Evolutionary conservation across 805 yeast species (phyloP).

Genomic region (Zygosaccharomyces rouxii): DNA sequence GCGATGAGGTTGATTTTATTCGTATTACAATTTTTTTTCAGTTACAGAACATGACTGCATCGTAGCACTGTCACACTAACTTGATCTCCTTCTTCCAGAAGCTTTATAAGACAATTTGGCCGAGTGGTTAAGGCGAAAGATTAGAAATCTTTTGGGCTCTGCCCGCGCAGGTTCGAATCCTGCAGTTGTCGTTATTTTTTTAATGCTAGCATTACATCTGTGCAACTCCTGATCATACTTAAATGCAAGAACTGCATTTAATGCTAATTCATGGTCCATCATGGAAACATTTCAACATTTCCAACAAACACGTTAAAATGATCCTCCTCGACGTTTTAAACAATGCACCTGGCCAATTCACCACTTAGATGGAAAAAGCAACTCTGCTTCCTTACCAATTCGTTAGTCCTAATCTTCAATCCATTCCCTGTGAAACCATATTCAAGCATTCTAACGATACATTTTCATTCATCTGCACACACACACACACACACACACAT

Average conservation of each 20-base stretch:
- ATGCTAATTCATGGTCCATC: slow-evolving; percentile 3
- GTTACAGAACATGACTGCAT: background rate
- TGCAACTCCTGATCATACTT: background rate
- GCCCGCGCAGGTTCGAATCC: slow-evolving; percentile 68
- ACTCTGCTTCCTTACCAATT: slow-evolving; percentile 3
- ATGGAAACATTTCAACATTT: background rate
- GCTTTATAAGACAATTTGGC: slow-evolving; percentile 44
- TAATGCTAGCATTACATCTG: no score
- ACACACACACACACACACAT: slow-evolving; percentile 1
- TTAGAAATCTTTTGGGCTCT: slow-evolving; percentile 56
- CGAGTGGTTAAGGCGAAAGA: slow-evolving; percentile 68
- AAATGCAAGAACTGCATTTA: background rate
- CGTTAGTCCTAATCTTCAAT: slow-evolving; percentile 1
- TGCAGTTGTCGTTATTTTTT: slow-evolving; percentile 59
- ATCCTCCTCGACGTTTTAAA: slow-evolving; percentile 2
- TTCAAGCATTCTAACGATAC: slow-evolving; percentile 1
- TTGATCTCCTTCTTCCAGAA: background rate
- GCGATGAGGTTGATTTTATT: slow-evolving; percentile 1
- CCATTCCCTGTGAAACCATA: slow-evolving; percentile 2
- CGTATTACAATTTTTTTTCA: background rate
- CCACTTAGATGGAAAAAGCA: slow-evolving; percentile 2
- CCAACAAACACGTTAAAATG: background rate
- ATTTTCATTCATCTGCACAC: slow-evolving; percentile 4
- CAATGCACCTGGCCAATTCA: background rate
- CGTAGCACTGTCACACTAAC: no score